These are phyloP conservation scores for Neurospora sp. DNA, from an alignment of 2,329 filamentous ascomycete species.

Conservation along the genomic window DNA sequence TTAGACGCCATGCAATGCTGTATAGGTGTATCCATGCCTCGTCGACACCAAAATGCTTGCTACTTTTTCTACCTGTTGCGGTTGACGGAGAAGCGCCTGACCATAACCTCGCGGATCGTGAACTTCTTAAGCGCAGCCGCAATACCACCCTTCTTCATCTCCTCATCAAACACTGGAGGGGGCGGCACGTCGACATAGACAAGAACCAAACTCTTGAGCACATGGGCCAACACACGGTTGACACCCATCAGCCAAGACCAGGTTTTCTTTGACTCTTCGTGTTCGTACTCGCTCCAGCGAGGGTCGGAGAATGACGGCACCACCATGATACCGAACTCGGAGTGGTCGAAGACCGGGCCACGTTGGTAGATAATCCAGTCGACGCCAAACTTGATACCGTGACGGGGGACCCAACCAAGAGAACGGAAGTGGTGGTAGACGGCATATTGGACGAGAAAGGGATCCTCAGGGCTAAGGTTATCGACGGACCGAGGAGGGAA, in stretches of 20 bases:
- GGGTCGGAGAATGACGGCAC: constrained; percentile 70
- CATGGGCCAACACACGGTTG: constrained; percentile 81
- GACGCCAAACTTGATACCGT: constrained; percentile 87
- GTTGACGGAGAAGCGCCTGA: constrained; percentile 22
- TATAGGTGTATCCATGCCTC: neutral
- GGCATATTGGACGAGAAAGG: constrained; percentile 76
- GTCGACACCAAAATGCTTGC: neutral
- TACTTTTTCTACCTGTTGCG: constrained; percentile 16
- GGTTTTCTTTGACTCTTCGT: constrained; percentile 37
- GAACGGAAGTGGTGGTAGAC: constrained; percentile 96
- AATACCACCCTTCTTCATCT: constrained; percentile 15
- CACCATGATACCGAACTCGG: constrained; percentile 81
- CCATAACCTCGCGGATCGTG: constrained; percentile 21
- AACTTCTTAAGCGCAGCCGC: constrained; percentile 19
- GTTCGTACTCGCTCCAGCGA: constrained; percentile 56
- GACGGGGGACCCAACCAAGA: constrained; percentile 85
- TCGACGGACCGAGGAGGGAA: constrained; percentile 46
- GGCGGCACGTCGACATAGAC: constrained; percentile 87
- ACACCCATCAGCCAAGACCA: constrained; percentile 86
- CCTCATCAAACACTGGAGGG: constrained; percentile 33
- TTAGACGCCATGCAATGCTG: neutral
- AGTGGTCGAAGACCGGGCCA: constrained; percentile 88
- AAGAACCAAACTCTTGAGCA: constrained; percentile 80
- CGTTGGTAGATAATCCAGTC: constrained; percentile 93
- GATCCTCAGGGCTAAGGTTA: constrained; percentile 63